A percentile compares a stretch with the other conserved stretches of the same genome.
phyloP scores from a whole-genome alignment of 805 yeast species.

The Wickerhamomyces bisporus region DNA sequence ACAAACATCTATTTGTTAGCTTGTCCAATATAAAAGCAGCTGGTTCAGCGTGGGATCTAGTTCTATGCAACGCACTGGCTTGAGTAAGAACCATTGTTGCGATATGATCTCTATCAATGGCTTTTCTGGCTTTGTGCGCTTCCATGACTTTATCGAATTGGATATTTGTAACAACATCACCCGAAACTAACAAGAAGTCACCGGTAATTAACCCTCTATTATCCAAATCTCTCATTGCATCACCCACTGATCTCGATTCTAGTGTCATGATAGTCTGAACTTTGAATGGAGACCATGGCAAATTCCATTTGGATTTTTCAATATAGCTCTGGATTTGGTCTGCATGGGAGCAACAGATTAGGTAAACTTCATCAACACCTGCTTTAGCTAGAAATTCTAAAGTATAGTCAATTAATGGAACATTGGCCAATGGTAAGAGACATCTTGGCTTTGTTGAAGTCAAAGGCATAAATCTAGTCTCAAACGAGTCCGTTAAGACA shows the following conservation, averaged over 20 bases:
- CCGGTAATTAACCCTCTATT: conserved; percentile 84
- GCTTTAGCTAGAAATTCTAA: conserved; percentile 89
- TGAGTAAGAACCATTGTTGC: conserved; percentile 90
- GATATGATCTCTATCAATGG: conserved; percentile 81
- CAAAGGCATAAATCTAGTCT: conserved; percentile 88
- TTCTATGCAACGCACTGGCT: conserved; percentile 79
- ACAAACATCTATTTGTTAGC: conserved; percentile 68
- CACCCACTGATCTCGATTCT: conserved; percentile 91
- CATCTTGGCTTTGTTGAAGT: conserved; percentile 86
- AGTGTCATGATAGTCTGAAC: conserved; percentile 75
- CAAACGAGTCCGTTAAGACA: conserved; percentile 89
- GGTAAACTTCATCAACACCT: conserved; percentile 82
- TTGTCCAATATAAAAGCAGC: conserved; percentile 82
- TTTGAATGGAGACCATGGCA: conserved; percentile 71
- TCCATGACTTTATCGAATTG: conserved; percentile 70
- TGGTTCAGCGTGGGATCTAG: conserved; percentile 76
- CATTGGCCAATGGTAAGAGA: conserved; percentile 84
- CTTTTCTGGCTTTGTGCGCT: conserved; percentile 66
- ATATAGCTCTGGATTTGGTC: conserved; percentile 82
- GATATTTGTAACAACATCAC: conserved; percentile 93
- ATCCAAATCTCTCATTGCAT: conserved; percentile 94
- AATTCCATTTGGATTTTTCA: conserved; percentile 64
- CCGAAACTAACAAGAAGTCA: conserved; percentile 85
- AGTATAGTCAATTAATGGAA: conserved; percentile 92
- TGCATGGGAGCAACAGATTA: conserved; percentile 89